These are phyloP conservation scores for Coemansia sp. DNA, from an alignment of 192 early-diverging fungal species.

Conservation along the genomic window DNA sequence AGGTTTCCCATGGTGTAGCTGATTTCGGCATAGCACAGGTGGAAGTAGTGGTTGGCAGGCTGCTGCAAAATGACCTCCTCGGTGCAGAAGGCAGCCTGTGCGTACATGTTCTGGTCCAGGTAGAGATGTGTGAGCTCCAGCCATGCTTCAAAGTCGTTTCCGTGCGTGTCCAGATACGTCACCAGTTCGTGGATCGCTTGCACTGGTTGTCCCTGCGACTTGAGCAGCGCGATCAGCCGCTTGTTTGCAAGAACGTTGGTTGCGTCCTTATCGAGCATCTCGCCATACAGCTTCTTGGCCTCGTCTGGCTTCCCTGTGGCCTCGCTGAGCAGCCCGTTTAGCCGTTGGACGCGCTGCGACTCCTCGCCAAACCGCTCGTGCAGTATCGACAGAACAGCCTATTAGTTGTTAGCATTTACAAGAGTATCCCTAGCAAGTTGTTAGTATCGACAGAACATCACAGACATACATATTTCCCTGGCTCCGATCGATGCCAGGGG, in stretches of 20 bases:
- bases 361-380: slow-evolving; percentile 60
- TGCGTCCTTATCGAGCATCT: slow-evolving; percentile 74
- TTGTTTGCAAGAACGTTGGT: slow-evolving; percentile 77
- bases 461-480: too few species aligned
- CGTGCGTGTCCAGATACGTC: slow-evolving; percentile 79
- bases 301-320: slow-evolving; percentile 67
- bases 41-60: slow-evolving; percentile 82
- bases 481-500: too few species aligned
- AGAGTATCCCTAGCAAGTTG: too few species aligned
- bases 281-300: slow-evolving; percentile 70
- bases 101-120: slow-evolving; percentile 64
- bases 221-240: slow-evolving; percentile 73
- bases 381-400: slow-evolving; percentile 61
- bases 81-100: slow-evolving; percentile 85
- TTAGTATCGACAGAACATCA: too few species aligned
- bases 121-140: slow-evolving; percentile 78
- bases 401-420: not conserved
- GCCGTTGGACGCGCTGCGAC: slow-evolving; percentile 69
- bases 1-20: slow-evolving; percentile 69
- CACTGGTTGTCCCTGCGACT: slow-evolving; percentile 61
- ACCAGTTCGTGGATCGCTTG: slow-evolving; percentile 75
- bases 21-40: slow-evolving; percentile 89
- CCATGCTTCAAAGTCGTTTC: slow-evolving; percentile 90
- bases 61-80: slow-evolving; percentile 91
- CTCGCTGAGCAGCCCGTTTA: slow-evolving; percentile 75